Evolutionary conservation across 805 yeast species (phyloP), one percentile per base, ranked within the genome.

Genomic region (Torulaspora quercuum): DNA sequence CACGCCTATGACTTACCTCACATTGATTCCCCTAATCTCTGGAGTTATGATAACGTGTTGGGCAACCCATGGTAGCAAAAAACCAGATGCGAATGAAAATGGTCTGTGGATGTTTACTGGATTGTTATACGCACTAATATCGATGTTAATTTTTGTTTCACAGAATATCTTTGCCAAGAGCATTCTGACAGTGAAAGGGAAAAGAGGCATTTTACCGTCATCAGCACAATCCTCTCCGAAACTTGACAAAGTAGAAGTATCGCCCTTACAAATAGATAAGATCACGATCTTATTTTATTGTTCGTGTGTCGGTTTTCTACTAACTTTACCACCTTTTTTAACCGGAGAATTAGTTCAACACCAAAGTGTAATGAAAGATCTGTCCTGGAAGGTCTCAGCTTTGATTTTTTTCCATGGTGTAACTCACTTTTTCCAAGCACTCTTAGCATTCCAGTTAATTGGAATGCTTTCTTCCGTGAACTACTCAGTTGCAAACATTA

Each of bases 41-140:
- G 98, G 98, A 11, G 95, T 90, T 41, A 86, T 88, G 73, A 64
- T 88, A 53, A 77, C 85, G 3, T 82, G 90, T 56, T 73, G 79
- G 40, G 69, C 72, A 28, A 65, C 67, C 10, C 55, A 50, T 21
- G 46, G 51, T 8, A 43, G 41, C 17, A 39, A 39, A 6, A 44
- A 44, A 6, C 37, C 42, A 12, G 25, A 35, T 3, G 32, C 40
- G 4, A 17, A 27, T 13, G 30, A 29, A 11, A 28, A 37, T 8
- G 30, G 34, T 3, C 9, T 44, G 12, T 29, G 35, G 5, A 53
- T 49, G 40, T 42, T 59, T 10, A 45, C 52, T 26, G 73, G 73
- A 0, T 41, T 68, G 12, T 7, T 55, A 6, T 67, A 50, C 42
- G 69, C 72, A 2, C 63, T 65, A 21, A 45, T 67, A 16, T 68